These are phyloP conservation scores for Ophiognomonia clavigignenti-juglandacearum DNA, from an alignment of 2,329 filamentous ascomycete genomes.

Conservation along the genomic window DNA sequence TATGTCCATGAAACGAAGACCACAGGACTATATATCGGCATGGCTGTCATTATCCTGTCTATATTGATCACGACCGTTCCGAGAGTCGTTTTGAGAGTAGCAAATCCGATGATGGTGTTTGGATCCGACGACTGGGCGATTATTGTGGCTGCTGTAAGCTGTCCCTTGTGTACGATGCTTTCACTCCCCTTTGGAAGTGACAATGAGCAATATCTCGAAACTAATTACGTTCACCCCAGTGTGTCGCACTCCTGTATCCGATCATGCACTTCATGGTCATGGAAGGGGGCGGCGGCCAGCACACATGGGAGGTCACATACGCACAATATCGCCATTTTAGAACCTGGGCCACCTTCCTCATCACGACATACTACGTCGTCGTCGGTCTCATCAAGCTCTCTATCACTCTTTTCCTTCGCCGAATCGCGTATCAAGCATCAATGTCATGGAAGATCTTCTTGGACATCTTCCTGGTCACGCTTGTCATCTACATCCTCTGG, in stretches of 20 bases:
- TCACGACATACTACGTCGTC: slow-evolving; percentile 1
- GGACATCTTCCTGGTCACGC: slow-evolving; percentile 24
- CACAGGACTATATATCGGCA: slow-evolving; percentile 6
- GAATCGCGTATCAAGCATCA: slow-evolving; percentile 13
- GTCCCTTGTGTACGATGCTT: not conserved
- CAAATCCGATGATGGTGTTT: slow-evolving; percentile 2
- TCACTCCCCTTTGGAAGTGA: not conserved
- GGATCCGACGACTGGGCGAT: slow-evolving; percentile 15
- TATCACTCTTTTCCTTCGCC: slow-evolving; percentile 20
- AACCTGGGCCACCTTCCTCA: not conserved
- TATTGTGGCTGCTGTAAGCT: slow-evolving; percentile 13
- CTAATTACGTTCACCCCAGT: not conserved
- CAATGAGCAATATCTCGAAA: no score
- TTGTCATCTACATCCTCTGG: slow-evolving; percentile 21
- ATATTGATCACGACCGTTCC: slow-evolving; percentile 5
- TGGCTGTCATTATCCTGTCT: slow-evolving; percentile 9
- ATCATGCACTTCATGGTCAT: slow-evolving; percentile 8
- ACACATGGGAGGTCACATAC: slow-evolving; percentile 14
- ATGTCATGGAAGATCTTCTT: slow-evolving; percentile 23
- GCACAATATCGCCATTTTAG: slow-evolving; percentile 3
- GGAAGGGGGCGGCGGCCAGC: slow-evolving; percentile 7
- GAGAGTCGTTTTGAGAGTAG: slow-evolving; percentile 7
- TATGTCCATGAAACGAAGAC: slow-evolving; percentile 11
- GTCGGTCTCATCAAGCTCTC: slow-evolving; percentile 21
- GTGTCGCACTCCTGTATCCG: not conserved